Evolutionary conservation across 177 flowering plant species (phyloP).

Genomic region (Vitis hybrid): DNA sequence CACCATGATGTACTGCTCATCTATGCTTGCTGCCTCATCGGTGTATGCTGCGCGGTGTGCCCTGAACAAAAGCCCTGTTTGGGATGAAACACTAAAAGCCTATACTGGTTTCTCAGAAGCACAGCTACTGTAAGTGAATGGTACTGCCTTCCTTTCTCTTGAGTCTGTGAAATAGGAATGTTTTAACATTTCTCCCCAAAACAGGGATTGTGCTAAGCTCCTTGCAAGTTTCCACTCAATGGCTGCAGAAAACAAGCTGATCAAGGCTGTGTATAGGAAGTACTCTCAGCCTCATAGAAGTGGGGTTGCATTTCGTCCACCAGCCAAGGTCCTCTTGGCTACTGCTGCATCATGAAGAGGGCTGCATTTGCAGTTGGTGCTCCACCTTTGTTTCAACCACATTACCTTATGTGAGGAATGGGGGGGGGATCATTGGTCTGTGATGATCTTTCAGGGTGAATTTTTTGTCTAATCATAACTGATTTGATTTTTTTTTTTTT

Average conservation of each 20-base stretch:
- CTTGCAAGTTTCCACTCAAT: slow-evolving; percentile 36
- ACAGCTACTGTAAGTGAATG: slow-evolving; percentile 36
- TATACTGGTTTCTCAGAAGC: slow-evolving; percentile 66
- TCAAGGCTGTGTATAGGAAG: slow-evolving; percentile 41
- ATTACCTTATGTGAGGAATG: too few species aligned
- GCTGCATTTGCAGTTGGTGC: too few species aligned
- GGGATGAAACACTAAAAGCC: slow-evolving; percentile 61
- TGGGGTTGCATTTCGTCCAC: slow-evolving; percentile 43
- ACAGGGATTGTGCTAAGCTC: slow-evolving; percentile 58
- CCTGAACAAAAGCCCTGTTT: slow-evolving; percentile 43
- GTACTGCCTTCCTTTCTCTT: too few species aligned
- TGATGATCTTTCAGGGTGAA: too few species aligned
- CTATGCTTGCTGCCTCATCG: slow-evolving; percentile 80
- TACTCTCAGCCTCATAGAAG: slow-evolving; percentile 38
- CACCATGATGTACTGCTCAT: slow-evolving; percentile 47
- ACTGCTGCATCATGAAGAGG: background rate
- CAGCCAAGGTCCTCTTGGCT: slow-evolving; percentile 38
- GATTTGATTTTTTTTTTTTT: too few species aligned
- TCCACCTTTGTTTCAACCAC: too few species aligned
- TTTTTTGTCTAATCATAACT: too few species aligned
- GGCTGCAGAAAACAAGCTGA: slow-evolving; percentile 33
- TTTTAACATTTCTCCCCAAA: background rate
- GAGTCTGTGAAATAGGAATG: too few species aligned
- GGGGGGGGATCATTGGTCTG: too few species aligned
- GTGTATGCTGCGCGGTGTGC: slow-evolving; percentile 70